Evolutionary conservation across 345 rosid genomes (phyloP), one percentile per base, ranked within the genome.

Genomic region (Syzygium oleosum): DNA sequence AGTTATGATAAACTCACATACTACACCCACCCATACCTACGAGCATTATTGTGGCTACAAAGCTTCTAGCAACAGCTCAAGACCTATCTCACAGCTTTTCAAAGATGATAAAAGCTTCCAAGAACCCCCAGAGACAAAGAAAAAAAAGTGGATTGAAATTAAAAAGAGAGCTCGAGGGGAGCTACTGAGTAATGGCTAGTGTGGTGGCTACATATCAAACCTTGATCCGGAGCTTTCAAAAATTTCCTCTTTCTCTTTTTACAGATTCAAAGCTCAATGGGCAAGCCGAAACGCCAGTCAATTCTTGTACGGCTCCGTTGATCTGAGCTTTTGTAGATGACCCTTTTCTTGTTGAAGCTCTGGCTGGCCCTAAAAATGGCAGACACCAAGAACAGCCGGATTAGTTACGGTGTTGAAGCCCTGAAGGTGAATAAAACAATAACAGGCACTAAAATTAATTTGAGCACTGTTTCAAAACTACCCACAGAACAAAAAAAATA

Each of bases 311-410:
- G 38, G 89, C 43, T 89, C 41, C 31, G 77, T 88, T 55, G 91
- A 92, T 90, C 93, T 87, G 88, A 89, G 85, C 90, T 38, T 51
- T 31, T 89, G 79, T 51, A 38, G 85, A 46, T 12, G 49, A 43
- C 51, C 84, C 43, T 79, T 54, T 41, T 78, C 86, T 85, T 84
- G 27, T 59, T 84, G 88, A 91, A 87, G 93, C 90, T 90, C 85
- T 83, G 73, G 90, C 88, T 84, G 89, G 86, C 90, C 90, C 91
- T 89, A 91, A 90, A 89, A 86, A 89, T 90, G 89, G 93, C 90
- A 88, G 90, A 90, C 89, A 89, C 31, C 14, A 8, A 23, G n/a
- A 55, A 38, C 51, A 52, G 51, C 43, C 51, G 2, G 80, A 38
- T 31, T 52, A 63, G 9, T 29, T 58, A 55, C 31, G 34, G 77